Percentiles rank a stretch among this genome's conserved stretches.
Evolutionary conservation across 2,329 filamentous ascomycete species (phyloP).

Genomic region (Knufia petricola): DNA sequence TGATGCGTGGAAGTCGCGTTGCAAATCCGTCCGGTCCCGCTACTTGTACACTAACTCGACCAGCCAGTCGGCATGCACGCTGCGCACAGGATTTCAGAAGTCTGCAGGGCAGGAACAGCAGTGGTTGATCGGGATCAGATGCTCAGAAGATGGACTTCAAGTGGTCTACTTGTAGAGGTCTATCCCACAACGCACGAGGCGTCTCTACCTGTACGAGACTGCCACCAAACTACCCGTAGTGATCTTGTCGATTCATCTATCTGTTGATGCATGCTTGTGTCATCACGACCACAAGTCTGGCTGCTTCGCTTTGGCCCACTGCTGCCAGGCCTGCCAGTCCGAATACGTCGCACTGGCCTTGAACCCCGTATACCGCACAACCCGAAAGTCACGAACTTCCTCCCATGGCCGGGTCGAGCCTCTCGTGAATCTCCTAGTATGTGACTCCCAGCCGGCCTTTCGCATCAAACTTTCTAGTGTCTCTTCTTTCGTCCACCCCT

Average conservation of each 20-base stretch:
- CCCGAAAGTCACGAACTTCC: conserved; percentile 61
- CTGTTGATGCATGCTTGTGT: background rate
- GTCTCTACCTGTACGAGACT: background rate
- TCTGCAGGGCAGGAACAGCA: background rate
- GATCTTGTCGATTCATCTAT: background rate
- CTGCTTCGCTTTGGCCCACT: conserved; percentile 50
- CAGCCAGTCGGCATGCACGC: conserved; percentile 2
- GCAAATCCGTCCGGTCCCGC: background rate
- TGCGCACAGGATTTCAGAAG: background rate
- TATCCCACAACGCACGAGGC: background rate
- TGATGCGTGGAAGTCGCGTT: background rate
- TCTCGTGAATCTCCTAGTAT: conserved; percentile 30
- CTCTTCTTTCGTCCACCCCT: conserved; percentile 92
- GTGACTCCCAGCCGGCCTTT: conserved; percentile 75
- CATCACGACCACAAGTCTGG: conserved; percentile 7
- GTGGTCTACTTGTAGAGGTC: background rate
- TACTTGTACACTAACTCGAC: background rate
- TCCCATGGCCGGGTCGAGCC: conserved; percentile 50
- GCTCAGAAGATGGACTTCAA: background rate
- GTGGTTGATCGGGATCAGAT: background rate
- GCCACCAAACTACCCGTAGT: background rate
- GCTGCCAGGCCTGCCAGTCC: conserved; percentile 71
- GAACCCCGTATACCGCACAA: conserved; percentile 78
- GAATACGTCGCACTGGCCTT: conserved; percentile 60
- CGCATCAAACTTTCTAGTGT: conserved; percentile 80